Conservation (phyloP, 139 green algal species). For the Desmodesmus armatus region DNA sequence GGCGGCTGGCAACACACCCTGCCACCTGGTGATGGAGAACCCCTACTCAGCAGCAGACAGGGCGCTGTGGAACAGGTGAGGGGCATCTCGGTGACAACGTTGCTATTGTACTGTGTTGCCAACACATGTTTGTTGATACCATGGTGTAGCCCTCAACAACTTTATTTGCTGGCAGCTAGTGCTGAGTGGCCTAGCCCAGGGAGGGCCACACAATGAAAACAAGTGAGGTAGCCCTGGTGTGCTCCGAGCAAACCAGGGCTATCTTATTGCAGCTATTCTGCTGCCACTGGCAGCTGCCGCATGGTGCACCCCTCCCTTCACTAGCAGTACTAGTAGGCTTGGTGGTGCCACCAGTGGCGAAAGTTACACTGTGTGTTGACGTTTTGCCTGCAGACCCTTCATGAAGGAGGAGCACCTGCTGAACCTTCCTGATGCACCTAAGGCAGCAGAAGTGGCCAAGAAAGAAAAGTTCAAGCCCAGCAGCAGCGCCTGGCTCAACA, state of each 20-base stretch:
- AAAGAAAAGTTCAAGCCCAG: neutral
- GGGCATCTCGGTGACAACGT: too few relatives aligned
- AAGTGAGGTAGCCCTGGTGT: too few relatives aligned
- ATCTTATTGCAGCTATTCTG: too few relatives aligned
- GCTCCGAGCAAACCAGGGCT: too few relatives aligned
- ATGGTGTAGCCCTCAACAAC: neutral
- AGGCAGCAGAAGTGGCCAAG: neutral
- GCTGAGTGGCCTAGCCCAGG: too few relatives aligned
- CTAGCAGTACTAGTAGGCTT: neutral
- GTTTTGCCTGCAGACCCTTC: neutral
- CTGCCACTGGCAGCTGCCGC: too few relatives aligned
- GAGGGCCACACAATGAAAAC: neutral
- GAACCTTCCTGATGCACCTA: neutral
- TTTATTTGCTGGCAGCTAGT: neutral
- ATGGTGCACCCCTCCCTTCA: neutral
- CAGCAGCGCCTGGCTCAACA: neutral
- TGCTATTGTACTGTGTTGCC: too few relatives aligned
- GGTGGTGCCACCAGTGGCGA: neutral
- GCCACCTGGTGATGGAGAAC: neutral
- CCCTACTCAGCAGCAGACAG: neutral
- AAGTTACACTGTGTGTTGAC: neutral
- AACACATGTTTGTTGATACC: neutral
- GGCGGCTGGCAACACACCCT: neutral
- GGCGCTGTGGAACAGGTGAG: conserved; percentile 8
- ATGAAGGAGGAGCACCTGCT: conserved; percentile 19